phyloP scores from a whole-genome alignment of 148 eudicot genomes.

The Polygonum aviculare region DNA sequence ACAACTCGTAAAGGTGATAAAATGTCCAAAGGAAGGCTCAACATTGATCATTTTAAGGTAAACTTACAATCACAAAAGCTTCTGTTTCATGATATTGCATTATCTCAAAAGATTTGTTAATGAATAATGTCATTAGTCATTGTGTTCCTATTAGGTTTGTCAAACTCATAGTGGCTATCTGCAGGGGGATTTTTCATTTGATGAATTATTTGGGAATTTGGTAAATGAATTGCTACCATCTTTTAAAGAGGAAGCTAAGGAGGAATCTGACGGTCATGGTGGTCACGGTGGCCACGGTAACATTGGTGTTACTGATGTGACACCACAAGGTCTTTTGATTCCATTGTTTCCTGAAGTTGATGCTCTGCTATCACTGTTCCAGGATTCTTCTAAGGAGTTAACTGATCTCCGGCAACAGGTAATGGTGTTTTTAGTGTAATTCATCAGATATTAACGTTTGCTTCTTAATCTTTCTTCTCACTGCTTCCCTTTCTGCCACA shows the following conservation, averaged over 20 bases:
- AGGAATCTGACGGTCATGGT: slow-evolving; percentile 52
- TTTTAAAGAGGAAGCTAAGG: slow-evolving; percentile 57
- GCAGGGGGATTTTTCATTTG: slow-evolving; percentile 96
- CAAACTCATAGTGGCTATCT: neutral
- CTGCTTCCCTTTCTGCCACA: neutral
- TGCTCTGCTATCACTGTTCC: slow-evolving; percentile 64
- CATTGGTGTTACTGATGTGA: slow-evolving; percentile 27
- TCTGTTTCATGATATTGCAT: slow-evolving; percentile 50
- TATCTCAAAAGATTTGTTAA: neutral
- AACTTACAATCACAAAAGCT: slow-evolving; percentile 25
- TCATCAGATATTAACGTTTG: neutral
- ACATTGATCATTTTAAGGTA: slow-evolving; percentile 92
- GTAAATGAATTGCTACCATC: slow-evolving; percentile 81
- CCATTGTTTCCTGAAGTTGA: slow-evolving; percentile 97
- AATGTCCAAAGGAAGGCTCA: slow-evolving; percentile 47
- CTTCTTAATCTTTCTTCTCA: neutral
- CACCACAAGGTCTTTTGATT: slow-evolving; percentile 42
- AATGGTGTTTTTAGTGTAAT: neutral
- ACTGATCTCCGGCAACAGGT: slow-evolving; percentile 81
- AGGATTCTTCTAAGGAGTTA: slow-evolving; percentile 81
- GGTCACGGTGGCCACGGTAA: slow-evolving; percentile 16
- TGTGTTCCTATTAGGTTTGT: too few relatives aligned
- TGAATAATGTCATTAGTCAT: too few relatives aligned
- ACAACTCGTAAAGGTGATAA: slow-evolving; percentile 11
- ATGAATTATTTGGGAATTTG: slow-evolving; percentile 87